phyloP scores from a whole-genome alignment of 345 rosid genomes.

The Sonneratia caseolaris region DNA sequence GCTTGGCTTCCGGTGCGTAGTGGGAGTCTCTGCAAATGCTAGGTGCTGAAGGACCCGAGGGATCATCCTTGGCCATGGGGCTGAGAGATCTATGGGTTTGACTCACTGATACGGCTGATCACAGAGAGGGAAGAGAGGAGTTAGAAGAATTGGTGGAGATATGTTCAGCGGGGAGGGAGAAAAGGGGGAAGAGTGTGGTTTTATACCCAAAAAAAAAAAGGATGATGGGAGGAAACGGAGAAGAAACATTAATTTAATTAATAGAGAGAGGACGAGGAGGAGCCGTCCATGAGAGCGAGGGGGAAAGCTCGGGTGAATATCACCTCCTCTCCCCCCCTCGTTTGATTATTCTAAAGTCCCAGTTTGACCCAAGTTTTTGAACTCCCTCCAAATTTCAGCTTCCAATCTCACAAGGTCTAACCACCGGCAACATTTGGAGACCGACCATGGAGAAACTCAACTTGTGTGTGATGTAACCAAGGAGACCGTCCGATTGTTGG shows the following conservation, averaged over 20 bases:
- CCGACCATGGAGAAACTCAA: no score
- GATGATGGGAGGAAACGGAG: conserved; percentile 5
- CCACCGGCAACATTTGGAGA: no score
- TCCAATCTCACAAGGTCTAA: no score
- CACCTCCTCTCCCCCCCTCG: not conserved
- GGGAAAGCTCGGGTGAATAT: not conserved
- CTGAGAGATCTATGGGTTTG: no score
- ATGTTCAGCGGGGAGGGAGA: not conserved
- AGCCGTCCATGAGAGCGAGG: not conserved
- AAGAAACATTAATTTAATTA: not conserved
- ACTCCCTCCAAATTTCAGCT: no score
- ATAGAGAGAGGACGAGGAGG: not conserved
- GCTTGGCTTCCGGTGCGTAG: conserved; percentile 52
- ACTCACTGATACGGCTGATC: not conserved
- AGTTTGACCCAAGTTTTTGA: not conserved
- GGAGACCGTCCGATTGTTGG: no score
- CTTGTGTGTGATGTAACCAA: no score
- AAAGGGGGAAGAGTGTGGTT: conserved; percentile 11
- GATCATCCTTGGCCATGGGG: not conserved
- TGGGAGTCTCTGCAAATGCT: conserved; percentile 40
- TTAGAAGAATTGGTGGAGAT: not conserved
- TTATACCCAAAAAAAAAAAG: conserved; percentile 7
- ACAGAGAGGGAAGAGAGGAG: not conserved
- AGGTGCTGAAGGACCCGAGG: conserved; percentile 5
- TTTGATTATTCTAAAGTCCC: not conserved